Conservation (phyloP, 192 early-diverging fungal species). For the Dissophora ornata region DNA sequence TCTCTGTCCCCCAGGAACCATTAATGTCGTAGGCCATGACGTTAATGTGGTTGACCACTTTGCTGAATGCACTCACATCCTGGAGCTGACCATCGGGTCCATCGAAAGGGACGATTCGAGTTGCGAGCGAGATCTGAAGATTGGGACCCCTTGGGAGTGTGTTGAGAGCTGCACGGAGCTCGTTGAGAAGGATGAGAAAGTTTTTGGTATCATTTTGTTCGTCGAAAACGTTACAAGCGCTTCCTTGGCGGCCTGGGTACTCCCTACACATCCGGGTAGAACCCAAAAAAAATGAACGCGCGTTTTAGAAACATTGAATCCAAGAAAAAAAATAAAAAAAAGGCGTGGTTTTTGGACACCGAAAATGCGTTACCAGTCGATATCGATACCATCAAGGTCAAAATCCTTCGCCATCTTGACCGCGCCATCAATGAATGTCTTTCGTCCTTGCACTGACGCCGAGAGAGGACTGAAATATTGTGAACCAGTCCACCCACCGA, state of each 20-base stretch:
- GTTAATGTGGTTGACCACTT: conserved; percentile 71
- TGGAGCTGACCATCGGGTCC: conserved; percentile 58
- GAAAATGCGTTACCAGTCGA: conserved; percentile 65
- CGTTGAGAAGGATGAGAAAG: conserved; percentile 66
- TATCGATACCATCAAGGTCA: conserved; percentile 77
- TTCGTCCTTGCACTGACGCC: conserved; percentile 53
- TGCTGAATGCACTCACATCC: conserved; percentile 69
- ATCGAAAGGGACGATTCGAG: conserved; percentile 70
- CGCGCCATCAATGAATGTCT: conserved; percentile 63
- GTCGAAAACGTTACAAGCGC: conserved; percentile 68
- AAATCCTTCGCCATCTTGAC: conserved; percentile 61
- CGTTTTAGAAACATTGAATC: too few species aligned
- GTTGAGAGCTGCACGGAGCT: conserved; percentile 64
- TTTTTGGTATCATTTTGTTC: conserved; percentile 69
- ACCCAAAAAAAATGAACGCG: background rate
- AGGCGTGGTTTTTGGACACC: background rate
- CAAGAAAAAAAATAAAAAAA: background rate
- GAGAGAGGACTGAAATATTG: conserved; percentile 66
- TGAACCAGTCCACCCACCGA: conserved; percentile 80
- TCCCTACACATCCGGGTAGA: conserved; percentile 57
- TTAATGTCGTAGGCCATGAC: conserved; percentile 76
- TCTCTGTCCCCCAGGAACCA: conserved; percentile 45
- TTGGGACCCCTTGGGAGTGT: conserved; percentile 40
- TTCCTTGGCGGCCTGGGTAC: conserved; percentile 74
- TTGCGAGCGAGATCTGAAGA: conserved; percentile 74